Base-by-base conservation (phyloP, 139 green algal species). In the Eudorina sp. region DNA sequence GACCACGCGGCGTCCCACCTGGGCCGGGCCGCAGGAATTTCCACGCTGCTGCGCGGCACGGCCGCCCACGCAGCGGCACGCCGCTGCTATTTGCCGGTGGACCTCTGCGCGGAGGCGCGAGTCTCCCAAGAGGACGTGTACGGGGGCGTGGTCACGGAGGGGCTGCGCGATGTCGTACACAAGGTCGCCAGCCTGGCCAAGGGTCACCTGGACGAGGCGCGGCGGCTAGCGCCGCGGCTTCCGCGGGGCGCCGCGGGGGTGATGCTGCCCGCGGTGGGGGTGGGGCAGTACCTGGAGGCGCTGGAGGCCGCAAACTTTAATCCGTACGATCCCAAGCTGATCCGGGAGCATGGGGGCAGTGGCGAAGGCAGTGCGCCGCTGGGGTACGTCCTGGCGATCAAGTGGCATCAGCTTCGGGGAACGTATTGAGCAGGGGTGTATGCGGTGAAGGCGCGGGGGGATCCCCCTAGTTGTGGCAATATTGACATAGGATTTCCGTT, bases 1-100 rank as follows among this genome's bases (percentile, higher is more conserved):
- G 95, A 98, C 60, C 94, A 97, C 60, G 95, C 95, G 1, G 94
- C 95, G 1, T 95, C 92, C 0, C 95, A 98, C 79, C 66, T 98
- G 48, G 96, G 96, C 45, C 97, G 97, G 78, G 95, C 96, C 8
- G 84, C 95, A 11, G 96, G 94, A 72, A 87, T 98, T 2, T 75
- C 92, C 0, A 90, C 91, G 4, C 83, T 97, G 51, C 92, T 98
- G 31, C 60, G 85, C 0, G 95, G 95, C 38, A 96, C 92, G 1
- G 74, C 90, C 9, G 89, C 93, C 79, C 93, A 95, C 60, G 95
- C 92, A 3, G 69, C 74, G 0, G 53, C 41, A 46, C 79, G 94
- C 3, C 91, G 93, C 46, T 92, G 92, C 46, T 94, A 95, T 74
- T 60, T 94, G 51, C 93, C 93, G 0, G 45, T 94, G 2, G 93